Conservation (phyloP, 768 basidiomycete species). For the Boletus rex-veris region DNA sequence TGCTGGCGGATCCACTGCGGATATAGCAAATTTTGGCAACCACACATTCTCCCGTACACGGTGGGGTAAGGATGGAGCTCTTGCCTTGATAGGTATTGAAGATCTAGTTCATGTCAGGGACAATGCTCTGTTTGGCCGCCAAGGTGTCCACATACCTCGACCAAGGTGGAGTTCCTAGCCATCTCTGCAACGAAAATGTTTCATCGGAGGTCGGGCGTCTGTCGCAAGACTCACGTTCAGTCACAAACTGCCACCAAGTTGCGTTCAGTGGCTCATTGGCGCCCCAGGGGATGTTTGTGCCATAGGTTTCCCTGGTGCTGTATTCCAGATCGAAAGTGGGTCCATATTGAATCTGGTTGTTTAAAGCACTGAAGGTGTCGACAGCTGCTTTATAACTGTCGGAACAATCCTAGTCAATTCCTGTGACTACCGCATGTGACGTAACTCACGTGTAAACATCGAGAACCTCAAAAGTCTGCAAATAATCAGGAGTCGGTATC, state of each 20-base stretch:
- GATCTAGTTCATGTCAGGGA: slow-evolving; percentile 35
- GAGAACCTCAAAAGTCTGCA: slow-evolving; percentile 70
- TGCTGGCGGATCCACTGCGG: slow-evolving; percentile 64
- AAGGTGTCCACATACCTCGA: slow-evolving; percentile 43
- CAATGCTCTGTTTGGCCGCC: not conserved
- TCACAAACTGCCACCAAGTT: slow-evolving; percentile 81
- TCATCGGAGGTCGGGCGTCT: not conserved
- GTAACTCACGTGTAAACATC: slow-evolving; percentile 70
- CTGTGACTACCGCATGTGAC: not conserved
- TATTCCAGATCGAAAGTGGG: slow-evolving; percentile 66
- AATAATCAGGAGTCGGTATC: slow-evolving; percentile 1
- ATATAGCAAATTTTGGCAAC: slow-evolving; percentile 74
- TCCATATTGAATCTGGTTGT: slow-evolving; percentile 51
- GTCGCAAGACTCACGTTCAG: slow-evolving; percentile 52
- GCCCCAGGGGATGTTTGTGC: slow-evolving; percentile 53
- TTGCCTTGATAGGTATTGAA: slow-evolving; percentile 76
- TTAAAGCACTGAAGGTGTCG: slow-evolving; percentile 52
- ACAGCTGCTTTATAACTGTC: slow-evolving; percentile 66
- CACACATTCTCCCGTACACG: slow-evolving; percentile 62
- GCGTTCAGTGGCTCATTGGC: slow-evolving; percentile 68
- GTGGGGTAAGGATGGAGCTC: slow-evolving; percentile 47
- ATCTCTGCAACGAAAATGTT: slow-evolving; percentile 41
- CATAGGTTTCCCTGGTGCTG: slow-evolving; percentile 66
- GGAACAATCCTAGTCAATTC: not conserved
- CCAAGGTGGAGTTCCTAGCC: slow-evolving; percentile 52